Percentiles rank a stretch among this genome's conserved stretches.
These are phyloP conservation scores for Ceratocystis cubensis DNA, from an alignment of 2,329 filamentous ascomycete genomes.

Conservation along the genomic window DNA sequence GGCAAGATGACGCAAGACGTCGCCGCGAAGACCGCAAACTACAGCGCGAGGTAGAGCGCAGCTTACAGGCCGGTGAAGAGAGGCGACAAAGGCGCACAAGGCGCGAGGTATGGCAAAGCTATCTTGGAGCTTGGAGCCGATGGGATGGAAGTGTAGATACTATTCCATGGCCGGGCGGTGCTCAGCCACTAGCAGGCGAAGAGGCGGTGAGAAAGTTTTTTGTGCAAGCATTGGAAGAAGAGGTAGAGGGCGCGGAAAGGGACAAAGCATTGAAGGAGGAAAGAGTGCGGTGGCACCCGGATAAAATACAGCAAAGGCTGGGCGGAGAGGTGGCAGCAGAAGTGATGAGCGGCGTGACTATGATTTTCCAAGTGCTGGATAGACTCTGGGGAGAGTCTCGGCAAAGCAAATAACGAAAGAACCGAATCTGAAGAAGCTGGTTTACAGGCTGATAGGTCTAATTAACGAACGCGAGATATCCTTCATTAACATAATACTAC, in stretches of 20 bases:
- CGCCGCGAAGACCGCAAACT: constrained; percentile 33
- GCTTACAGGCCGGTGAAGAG: constrained; percentile 53
- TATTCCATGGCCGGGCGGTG: constrained; percentile 52
- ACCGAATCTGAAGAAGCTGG: not conserved
- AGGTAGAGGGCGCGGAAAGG: constrained; percentile 34
- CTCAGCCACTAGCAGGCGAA: constrained; percentile 25
- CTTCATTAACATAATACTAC: not conserved
- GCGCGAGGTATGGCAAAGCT: constrained; percentile 52
- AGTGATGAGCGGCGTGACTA: constrained; percentile 68
- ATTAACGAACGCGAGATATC: not conserved
- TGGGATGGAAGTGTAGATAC: constrained; percentile 36
- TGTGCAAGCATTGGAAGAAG: constrained; percentile 31
- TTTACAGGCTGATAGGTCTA: not conserved
- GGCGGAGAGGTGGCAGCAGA: constrained; percentile 58
- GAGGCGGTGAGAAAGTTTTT: constrained; percentile 59
- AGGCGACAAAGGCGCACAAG: constrained; percentile 43
- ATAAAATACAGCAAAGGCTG: constrained; percentile 88
- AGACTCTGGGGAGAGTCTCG: constrained; percentile 39
- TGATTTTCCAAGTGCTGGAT: constrained; percentile 85
- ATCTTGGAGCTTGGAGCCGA: constrained; percentile 42
- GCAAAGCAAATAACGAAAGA: not conserved
- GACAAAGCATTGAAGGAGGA: constrained; percentile 59
- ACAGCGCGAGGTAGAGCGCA: constrained; percentile 54
- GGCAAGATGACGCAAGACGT: constrained; percentile 28
- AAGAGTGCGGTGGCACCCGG: constrained; percentile 88